Base-by-base conservation (phyloP, 2,329 filamentous ascomycete genomes). In the Colletotrichum sp. region DNA sequence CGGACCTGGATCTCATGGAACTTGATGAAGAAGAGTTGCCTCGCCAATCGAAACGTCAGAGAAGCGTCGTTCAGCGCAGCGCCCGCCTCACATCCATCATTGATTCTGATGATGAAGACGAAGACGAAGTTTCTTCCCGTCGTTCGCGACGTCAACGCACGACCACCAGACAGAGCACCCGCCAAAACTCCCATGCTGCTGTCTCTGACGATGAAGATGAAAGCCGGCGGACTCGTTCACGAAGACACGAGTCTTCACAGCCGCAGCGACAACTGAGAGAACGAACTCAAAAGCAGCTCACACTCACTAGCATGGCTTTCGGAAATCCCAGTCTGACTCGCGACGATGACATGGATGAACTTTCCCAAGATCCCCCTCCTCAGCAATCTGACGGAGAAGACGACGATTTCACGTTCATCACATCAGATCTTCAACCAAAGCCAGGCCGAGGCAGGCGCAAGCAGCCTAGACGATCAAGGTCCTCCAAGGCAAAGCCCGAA, bases 331-430 rank as follows among this genome's bases (percentile, higher is more conserved):
- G 62, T 28, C 66, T 68, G 16, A 66, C 26, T 30, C 70, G 60
- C 12, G 69, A 72, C 15, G 74, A 78, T 8, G 77, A 78, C 12
- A 38, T 70, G 21, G 84, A 85, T 60, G 84, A 85, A 74, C 73
- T 85, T 16, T 79, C 82, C 8, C 75, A 80, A 38, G 83, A 84
- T 3, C 71, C 75, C n/a, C 79, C 64, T 43, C 58, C 71, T 9
- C 70, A 71, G 6, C 77, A 67, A 13, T 84, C 80, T 6, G 83
- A 83, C 13, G 81, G 81, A 12, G 81, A 83, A 5, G 84, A 86
- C 48, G 83, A 79, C 12, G 81, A 84, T 38, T 84, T 85, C 38
- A 69, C 79, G 43, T 79, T 85, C 3, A 80, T 87, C 30, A 79
- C 83, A 8, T 87, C 86, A 5, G 85, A 87, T 62, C 71, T 87